Percentiles rank a stretch among this genome's conserved stretches.
Conservation (phyloP, 768 basidiomycete species). For the Panellus pusillus region DNA sequence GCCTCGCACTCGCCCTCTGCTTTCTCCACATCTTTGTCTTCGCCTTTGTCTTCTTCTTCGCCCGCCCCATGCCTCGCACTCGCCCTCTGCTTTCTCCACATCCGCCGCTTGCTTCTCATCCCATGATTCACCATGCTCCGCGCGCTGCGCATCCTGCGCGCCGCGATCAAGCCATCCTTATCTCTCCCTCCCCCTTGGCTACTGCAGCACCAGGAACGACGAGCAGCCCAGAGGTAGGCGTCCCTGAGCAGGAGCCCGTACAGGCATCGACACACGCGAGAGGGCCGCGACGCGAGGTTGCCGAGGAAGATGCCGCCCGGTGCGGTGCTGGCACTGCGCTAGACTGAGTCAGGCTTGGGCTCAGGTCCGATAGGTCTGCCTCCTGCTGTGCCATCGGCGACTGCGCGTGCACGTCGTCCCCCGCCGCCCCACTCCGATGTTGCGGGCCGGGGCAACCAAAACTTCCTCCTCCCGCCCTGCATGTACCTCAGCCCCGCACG, state of each 20-base stretch:
- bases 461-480: no score
- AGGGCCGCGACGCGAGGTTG: slow-evolving; percentile 7
- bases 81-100: slow-evolving; percentile 29
- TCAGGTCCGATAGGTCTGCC: no score
- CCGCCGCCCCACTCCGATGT: no score
- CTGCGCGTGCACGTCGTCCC: no score
- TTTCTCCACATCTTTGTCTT: no score
- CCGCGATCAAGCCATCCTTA: slow-evolving; percentile 60
- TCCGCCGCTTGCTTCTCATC: slow-evolving; percentile 31
- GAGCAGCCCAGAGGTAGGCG: slow-evolving; percentile 37
- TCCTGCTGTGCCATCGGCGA: no score
- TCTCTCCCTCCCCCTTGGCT: slow-evolving; percentile 1
- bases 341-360: not conserved
- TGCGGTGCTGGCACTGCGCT: slow-evolving; percentile 14
- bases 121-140: slow-evolving; percentile 70
- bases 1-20: slow-evolving; percentile 36
- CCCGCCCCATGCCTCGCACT: no score
- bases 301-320: slow-evolving; percentile 8
- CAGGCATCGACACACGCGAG: slow-evolving; percentile 17
- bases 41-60: no score
- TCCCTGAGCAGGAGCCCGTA: slow-evolving; percentile 35
- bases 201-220: slow-evolving; percentile 33
- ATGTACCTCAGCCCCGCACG: no score
- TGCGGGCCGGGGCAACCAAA: no score
- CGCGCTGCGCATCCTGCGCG: slow-evolving; percentile 78